These are phyloP conservation scores for Fraxinus greggii DNA, from an alignment of 305 asterid genomes.

Conservation along the genomic window DNA sequence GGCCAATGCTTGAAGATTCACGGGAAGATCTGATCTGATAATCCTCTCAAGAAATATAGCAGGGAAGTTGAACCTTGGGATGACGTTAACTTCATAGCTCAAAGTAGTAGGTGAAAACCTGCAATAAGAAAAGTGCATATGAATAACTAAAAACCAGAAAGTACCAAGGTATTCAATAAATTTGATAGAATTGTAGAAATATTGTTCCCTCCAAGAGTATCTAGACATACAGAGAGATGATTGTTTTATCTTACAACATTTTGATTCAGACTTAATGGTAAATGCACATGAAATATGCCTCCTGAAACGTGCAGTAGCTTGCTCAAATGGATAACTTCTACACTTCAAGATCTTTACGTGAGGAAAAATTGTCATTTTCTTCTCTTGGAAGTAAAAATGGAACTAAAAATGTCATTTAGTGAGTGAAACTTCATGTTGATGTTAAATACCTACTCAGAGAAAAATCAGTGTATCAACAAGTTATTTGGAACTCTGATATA, in stretches of 20 bases:
- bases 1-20: conserved; percentile 84
- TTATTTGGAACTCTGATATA: not conserved
- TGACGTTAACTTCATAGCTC: conserved; percentile 80
- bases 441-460: not conserved
- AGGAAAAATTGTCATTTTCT: not conserved
- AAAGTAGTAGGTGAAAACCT: conserved; percentile 59
- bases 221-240: not conserved
- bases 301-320: not conserved
- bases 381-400: not conserved
- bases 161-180: not conserved
- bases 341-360: not conserved
- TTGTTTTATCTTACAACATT: not conserved
- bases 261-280: not conserved
- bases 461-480: not conserved
- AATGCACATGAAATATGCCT: not conserved
- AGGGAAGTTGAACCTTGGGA: conserved; percentile 90
- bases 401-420: not conserved
- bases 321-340: not conserved
- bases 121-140: not conserved
- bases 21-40: conserved; percentile 90
- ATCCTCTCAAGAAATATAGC: conserved; percentile 92
- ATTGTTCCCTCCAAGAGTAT: not conserved
- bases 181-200: not conserved
- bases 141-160: not conserved
- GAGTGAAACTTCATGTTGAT: not conserved